Evolutionary conservation across 2,329 filamentous ascomycete species (phyloP), one percentile per base, ranked within the genome.

Genomic region (Lecanicillium sp.): DNA sequence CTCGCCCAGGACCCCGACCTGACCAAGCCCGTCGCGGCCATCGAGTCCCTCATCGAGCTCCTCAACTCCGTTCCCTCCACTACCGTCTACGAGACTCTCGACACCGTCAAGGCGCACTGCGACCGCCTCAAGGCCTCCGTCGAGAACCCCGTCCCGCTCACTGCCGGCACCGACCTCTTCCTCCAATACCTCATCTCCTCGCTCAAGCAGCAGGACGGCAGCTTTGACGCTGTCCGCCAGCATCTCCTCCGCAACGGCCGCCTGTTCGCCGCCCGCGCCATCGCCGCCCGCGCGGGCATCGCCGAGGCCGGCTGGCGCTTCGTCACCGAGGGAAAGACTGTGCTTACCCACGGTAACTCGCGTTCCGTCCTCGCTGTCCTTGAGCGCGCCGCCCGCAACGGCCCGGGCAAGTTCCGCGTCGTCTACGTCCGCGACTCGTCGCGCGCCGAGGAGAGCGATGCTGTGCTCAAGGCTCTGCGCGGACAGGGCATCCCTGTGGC

Each of bases 21-120:
- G 45, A 96, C 91, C 29, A 96, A 95, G 81, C 90, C 93, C 54
- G 87, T 98, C 48, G 93, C 93, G 17, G 90, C 90, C 51, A 95
- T 95, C 62, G 88, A 95, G 70, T 84, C 90, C 23, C 78, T 98
- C 51, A 93, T 97, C 56, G 81, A 86, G 61, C 84, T 93, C 52
- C 86, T 97, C 51, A 84, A 85, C 61, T 78, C 86, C 54, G 86
- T 84, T 38, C 83, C 84, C 53, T 84, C 89, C 6, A 86, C 84
- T 19, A 98, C 93, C 50, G 88, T 95, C 59, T 91, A 86, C 69
- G 93, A 98, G 72, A 96, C 91, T 29, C 85, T 97, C 63, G 85
- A 91, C 58, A 81, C 90, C 38, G 79, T 97, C 54, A 83, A 84
- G 60, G 79, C 77, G 39, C 84, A 93, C 62, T 91, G 88, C 43